Evolutionary conservation across 306 rosid species (phyloP), one percentile per base, ranked within the genome.

Genomic region (Acmispon strigosus): DNA sequence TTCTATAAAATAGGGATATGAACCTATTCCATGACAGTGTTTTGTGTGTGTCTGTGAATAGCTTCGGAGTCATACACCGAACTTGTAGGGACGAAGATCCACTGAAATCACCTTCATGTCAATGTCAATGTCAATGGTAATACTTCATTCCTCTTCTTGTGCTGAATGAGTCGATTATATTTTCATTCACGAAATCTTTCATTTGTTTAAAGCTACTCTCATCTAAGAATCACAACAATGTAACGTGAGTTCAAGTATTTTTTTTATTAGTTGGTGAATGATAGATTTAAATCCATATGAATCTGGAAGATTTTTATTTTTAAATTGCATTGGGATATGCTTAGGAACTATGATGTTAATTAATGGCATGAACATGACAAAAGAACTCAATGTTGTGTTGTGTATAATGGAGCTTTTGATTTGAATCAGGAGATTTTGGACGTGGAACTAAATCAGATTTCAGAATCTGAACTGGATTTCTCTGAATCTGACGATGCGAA

Each of bases 91-190:
- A 42, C 55, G 24, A 22, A 22, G 24, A 3, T 1, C 24, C 24
- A 14, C 49, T 53, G 49, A 12, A 7, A 52, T 44, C 67, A 16
- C 59, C 19, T 4, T 29, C 75, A 15, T 49, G 22, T 37, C 50
- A 51, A 66, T n/a, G n/a, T n/a, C n/a, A n/a, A n/a, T n/a, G n/a
- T n/a, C 51, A 52, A 66, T 57, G 66, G 83, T 78, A 66, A 57
- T 29, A 17, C 5, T 54, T 57, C 64, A n/a, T 3, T 20, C 19
- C 10, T 10, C 55, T 37, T 12, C 54, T 6, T 29, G 22, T 39
- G 66, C 2, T 13, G 61, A 47, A 63, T 70, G 36, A 36, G 66
- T 13, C 16, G 22, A 2, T 10, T 55, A 56, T 43, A 16, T 10
- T 5, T 0, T 42, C 41, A 0, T 10, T 49, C 36, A 9, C 0